Evolutionary conservation across 2,329 filamentous ascomycete species (phyloP), one percentile per base, ranked within the genome.

Genomic region (Thielaviopsis punctulata): DNA sequence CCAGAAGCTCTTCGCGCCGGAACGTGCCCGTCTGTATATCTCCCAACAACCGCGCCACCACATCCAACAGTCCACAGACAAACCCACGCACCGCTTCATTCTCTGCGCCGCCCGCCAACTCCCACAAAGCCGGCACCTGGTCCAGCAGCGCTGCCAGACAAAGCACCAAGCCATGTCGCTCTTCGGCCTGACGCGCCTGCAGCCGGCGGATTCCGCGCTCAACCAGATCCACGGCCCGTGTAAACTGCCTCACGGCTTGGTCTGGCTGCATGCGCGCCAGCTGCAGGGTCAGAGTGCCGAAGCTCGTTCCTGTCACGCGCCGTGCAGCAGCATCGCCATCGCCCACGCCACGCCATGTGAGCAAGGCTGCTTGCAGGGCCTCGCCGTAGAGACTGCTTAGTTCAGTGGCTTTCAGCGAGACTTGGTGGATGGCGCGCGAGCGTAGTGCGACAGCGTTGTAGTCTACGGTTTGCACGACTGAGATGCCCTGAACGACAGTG

Each of bases 361-460:
- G 68, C 6, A 95, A 69, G 0, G 76, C 82, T 33, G 82, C 74
- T 8, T 87, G 66, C 2, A 95, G 66, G 1, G 84, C 80, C 46
- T 74, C 70, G 63, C 86, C 86, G 54, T 81, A 81, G 56, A 85
- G 86, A 1, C 69, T 59, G 25, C 80, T 77, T 4, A 96, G 67
- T n/a, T 67, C 69, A 0, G 85, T 78, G 0, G 84, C 83, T 36
- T 74, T 73, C 12, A 79, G 68, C 0, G 86, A 80, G 10, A 96
- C 86, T 46, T 89, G 78, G 41, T 80, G 74, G 60, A 95, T 82
- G 3, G 89, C 90, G 58, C 86, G 77, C 15, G 84, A 82, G 22
- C 90, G 77, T n/a, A 93, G 74, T 2, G 92, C 90, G 19, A 98
- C 88, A 36, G 86, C 79, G 63, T 95, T 88, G 61, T 95, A 98